A percentile compares a stretch with the other conserved stretches of the same genome.
Conservation (phyloP, 305 asterid species). For the Fraxinus velutina region DNA sequence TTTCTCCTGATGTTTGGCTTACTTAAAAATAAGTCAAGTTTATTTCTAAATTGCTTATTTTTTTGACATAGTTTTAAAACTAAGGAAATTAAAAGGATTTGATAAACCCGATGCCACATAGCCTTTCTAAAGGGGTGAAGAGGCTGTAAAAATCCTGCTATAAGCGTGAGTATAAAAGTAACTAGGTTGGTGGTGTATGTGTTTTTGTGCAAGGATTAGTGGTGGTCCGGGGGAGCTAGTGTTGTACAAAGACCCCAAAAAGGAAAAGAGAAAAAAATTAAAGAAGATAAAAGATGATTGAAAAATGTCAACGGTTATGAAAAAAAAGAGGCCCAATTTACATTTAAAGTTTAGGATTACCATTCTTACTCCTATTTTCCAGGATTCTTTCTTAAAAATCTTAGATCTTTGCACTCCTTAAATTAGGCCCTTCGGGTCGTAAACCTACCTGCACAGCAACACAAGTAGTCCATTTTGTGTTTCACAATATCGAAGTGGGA, state of each 20-base stretch:
- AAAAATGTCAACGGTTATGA: slow-evolving; percentile 60
- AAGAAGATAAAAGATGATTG: not conserved
- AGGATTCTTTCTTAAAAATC: not conserved
- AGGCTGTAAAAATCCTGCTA: slow-evolving; percentile 30
- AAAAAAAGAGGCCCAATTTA: slow-evolving; percentile 31
- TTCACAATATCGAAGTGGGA: not conserved
- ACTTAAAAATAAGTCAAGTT: not conserved
- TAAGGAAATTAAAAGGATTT: not conserved
- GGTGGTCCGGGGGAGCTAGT: slow-evolving; percentile 71
- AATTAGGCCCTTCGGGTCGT: not conserved
- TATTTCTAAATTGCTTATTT: not conserved
- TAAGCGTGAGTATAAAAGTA: slow-evolving; percentile 57
- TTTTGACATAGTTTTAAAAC: not conserved
- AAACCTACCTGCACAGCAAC: not conserved
- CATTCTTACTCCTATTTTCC: not conserved
- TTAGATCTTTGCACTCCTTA: not conserved
- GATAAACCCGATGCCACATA: slow-evolving; percentile 31
- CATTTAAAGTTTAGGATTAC: not conserved
- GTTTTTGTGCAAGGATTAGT: slow-evolving; percentile 43
- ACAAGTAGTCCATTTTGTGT: not conserved
- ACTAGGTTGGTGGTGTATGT: slow-evolving; percentile 39
- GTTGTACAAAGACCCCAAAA: slow-evolving; percentile 30
- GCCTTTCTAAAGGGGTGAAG: slow-evolving; percentile 39
- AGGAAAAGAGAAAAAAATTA: slow-evolving; percentile 2
- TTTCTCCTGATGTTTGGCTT: not conserved